Conservation (phyloP, 1,139 yeast species). For the Saccharomyces hybrid region DNA sequence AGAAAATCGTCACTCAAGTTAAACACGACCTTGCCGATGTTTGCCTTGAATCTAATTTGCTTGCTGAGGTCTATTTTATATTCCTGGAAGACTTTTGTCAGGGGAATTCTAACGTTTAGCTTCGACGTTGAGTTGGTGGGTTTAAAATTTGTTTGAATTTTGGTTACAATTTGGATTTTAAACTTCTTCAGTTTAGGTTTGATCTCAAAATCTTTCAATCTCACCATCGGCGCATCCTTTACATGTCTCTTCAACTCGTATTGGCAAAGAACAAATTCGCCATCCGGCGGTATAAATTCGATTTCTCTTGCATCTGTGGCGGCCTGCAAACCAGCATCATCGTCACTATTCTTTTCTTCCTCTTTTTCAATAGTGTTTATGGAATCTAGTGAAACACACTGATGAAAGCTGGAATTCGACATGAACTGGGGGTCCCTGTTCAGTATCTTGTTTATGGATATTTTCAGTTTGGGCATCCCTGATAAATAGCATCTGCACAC, state of each 20-base stretch:
- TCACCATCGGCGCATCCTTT: slow-evolving; percentile 37
- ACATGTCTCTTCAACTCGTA: slow-evolving; percentile 35
- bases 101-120: slow-evolving; percentile 53
- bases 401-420: slow-evolving; percentile 59
- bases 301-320: slow-evolving; percentile 42
- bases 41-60: slow-evolving; percentile 59
- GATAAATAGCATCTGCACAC: slow-evolving; percentile 60
- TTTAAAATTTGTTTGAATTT: slow-evolving; percentile 52
- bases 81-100: slow-evolving; percentile 30
- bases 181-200: slow-evolving; percentile 24
- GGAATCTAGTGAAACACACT: slow-evolving; percentile 64
- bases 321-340: background rate
- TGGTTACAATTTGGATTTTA: slow-evolving; percentile 26
- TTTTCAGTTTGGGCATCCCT: slow-evolving; percentile 68
- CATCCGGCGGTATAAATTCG: slow-evolving; percentile 75
- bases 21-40: slow-evolving; percentile 59
- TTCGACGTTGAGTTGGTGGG: slow-evolving; percentile 54
- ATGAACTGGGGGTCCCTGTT: slow-evolving; percentile 40
- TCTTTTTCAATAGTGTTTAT: slow-evolving; percentile 32
- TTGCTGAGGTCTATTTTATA: slow-evolving; percentile 41
- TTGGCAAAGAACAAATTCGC: slow-evolving; percentile 55
- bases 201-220: slow-evolving; percentile 23
- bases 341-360: slow-evolving; percentile 1
- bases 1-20: slow-evolving; percentile 55
- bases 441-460: slow-evolving; percentile 54